phyloP scores from a whole-genome alignment of 2,329 filamentous ascomycete species.

The Penicillium concentricum region DNA sequence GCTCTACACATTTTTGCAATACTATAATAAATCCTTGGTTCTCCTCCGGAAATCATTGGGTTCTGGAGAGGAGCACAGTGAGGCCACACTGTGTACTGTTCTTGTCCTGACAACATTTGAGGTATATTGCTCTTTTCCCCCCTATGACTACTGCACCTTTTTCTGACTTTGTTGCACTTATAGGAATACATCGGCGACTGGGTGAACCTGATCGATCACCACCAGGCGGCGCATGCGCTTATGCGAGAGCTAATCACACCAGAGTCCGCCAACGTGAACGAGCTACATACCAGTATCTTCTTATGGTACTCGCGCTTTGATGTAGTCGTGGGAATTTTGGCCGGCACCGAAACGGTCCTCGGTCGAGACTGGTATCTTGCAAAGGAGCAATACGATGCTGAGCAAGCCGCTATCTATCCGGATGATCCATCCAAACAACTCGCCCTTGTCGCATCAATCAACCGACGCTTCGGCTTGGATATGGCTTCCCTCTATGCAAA shows the following conservation, averaged over 20 bases:
- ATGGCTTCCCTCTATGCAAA: conserved; percentile 75
- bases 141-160: neutral
- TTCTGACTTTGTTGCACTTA: conserved; percentile 8
- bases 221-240: conserved; percentile 82
- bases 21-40: conserved; percentile 85
- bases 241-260: conserved; percentile 76
- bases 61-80: conserved; percentile 66
- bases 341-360: conserved; percentile 71
- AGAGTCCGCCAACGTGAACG: conserved; percentile 68
- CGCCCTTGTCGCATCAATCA: conserved; percentile 63
- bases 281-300: conserved; percentile 70
- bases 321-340: conserved; percentile 77
- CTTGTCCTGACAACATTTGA: conserved; percentile 91
- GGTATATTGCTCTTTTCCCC: conserved; percentile 51
- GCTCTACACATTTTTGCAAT: conserved; percentile 78
- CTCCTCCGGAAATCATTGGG: conserved; percentile 70
- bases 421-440: conserved; percentile 64
- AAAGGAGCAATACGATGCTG: conserved; percentile 62
- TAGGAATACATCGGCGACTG: conserved; percentile 95
- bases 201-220: conserved; percentile 89
- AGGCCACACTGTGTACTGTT: conserved; percentile 79
- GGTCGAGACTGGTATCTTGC: conserved; percentile 74
- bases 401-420: conserved; percentile 60
- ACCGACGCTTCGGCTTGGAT: conserved; percentile 74
- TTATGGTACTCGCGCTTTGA: conserved; percentile 93